phyloP scores from a whole-genome alignment of 768 basidiomycete species.

The Russula compacta region DNA sequence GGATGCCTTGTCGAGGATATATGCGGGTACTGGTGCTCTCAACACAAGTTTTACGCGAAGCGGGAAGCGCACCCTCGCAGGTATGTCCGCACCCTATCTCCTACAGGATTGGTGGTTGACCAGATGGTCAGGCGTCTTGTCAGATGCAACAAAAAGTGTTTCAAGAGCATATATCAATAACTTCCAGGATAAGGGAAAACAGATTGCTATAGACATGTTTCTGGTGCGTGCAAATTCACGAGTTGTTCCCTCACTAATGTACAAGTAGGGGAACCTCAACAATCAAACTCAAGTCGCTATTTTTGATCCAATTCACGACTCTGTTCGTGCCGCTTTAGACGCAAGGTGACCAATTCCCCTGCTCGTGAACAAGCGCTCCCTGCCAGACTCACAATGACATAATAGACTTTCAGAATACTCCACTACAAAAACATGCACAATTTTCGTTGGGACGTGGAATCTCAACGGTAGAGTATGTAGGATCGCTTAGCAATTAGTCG shows the following conservation, averaged over 20 bases:
- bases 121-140: slow-evolving; percentile 57
- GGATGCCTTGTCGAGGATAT: slow-evolving; percentile 86
- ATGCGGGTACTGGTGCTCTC: slow-evolving; percentile 87
- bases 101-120: background rate
- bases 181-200: slow-evolving; percentile 93
- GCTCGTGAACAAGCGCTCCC: background rate
- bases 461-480: slow-evolving; percentile 73
- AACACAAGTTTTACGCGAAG: slow-evolving; percentile 95
- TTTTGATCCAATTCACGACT: slow-evolving; percentile 89
- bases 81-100: slow-evolving; percentile 28
- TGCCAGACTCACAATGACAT: background rate
- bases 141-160: slow-evolving; percentile 94
- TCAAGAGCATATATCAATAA: slow-evolving; percentile 97
- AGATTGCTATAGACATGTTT: slow-evolving; percentile 91
- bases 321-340: slow-evolving; percentile 64
- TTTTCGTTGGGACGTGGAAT: slow-evolving; percentile 95
- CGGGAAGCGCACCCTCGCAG: slow-evolving; percentile 88
- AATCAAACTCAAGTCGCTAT: slow-evolving; percentile 83
- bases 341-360: slow-evolving; percentile 41
- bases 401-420: slow-evolving; percentile 83
- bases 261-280: slow-evolving; percentile 82
- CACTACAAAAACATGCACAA: slow-evolving; percentile 52
- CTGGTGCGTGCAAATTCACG: slow-evolving; percentile 43
- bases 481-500: background rate
- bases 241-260: background rate